A percentile compares a stretch with the other conserved stretches of the same genome.
Conservation (phyloP, 2,329 filamentous ascomycete genomes). For the Alternaria atra region DNA sequence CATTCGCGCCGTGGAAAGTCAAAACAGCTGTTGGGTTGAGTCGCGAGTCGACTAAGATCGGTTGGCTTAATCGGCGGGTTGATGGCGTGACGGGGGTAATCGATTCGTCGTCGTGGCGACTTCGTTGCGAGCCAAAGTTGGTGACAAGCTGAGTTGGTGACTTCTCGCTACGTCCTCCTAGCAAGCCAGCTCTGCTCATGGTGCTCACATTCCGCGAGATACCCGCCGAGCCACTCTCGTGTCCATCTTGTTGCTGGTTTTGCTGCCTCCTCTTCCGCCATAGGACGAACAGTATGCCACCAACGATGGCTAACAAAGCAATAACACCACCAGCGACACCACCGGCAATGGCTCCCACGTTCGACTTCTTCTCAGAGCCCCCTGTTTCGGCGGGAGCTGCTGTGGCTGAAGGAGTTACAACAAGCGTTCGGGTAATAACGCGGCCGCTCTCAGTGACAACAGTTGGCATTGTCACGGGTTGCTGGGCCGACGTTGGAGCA, state of each 20-base stretch:
- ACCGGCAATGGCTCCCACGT: slow-evolving; percentile 57
- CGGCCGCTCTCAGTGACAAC: slow-evolving; percentile 56
- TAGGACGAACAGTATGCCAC: slow-evolving; percentile 52
- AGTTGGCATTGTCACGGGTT: slow-evolving; percentile 40
- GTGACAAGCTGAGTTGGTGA: slow-evolving; percentile 39
- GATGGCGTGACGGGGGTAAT: slow-evolving; percentile 47
- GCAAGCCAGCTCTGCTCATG: slow-evolving; percentile 58
- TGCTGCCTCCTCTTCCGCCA: slow-evolving; percentile 45
- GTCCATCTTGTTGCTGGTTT: slow-evolving; percentile 27
- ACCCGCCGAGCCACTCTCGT: slow-evolving; percentile 27
- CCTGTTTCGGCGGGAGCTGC: slow-evolving; percentile 24
- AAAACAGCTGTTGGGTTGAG: slow-evolving; percentile 60
- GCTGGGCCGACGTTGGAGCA: slow-evolving; percentile 13
- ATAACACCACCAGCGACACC: slow-evolving; percentile 55
- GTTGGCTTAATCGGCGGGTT: slow-evolving; percentile 53
- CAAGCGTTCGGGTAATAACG: slow-evolving; percentile 56
- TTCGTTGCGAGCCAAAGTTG: slow-evolving; percentile 38
- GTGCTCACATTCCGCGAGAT: slow-evolving; percentile 57
- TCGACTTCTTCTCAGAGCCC: slow-evolving; percentile 25
- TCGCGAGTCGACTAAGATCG: slow-evolving; percentile 58
- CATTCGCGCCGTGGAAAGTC: slow-evolving; percentile 53
- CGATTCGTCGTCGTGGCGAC: slow-evolving; percentile 43
- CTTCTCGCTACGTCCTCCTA: slow-evolving; percentile 43
- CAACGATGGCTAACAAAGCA: slow-evolving; percentile 48
- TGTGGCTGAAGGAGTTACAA: slow-evolving; percentile 44